Conservation (phyloP, 768 basidiomycete species). For the Dacryopinax primogenitus region DNA sequence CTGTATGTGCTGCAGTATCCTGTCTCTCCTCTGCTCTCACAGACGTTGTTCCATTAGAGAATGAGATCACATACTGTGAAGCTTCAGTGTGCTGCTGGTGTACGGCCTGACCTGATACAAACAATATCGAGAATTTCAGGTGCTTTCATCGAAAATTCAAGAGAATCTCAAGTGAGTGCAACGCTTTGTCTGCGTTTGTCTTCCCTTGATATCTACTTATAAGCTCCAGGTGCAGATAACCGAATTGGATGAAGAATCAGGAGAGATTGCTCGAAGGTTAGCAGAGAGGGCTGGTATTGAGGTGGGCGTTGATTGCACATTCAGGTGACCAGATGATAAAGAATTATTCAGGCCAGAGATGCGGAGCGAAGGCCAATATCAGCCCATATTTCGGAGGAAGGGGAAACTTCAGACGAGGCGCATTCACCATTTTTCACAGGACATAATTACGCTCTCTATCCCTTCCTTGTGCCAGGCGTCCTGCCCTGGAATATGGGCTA, state of each 20-base stretch:
- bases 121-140: conserved; percentile 56
- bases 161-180: conserved; percentile 38
- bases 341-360: conserved; percentile 8
- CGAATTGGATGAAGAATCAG: conserved; percentile 34
- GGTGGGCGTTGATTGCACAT: conserved; percentile 28
- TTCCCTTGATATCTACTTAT: conserved; percentile 8
- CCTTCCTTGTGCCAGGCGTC: conserved; percentile 42
- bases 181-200: background rate
- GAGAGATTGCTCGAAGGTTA: conserved; percentile 39
- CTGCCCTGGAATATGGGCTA: conserved; percentile 38
- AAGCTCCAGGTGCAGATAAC: conserved; percentile 41
- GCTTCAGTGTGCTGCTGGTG: background rate
- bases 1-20: conserved; percentile 7
- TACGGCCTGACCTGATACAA: conserved; percentile 40
- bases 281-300: conserved; percentile 40
- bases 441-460: conserved; percentile 47
- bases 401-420: conserved; percentile 22
- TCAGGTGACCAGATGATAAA: conserved; percentile 5
- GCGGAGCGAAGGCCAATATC: background rate
- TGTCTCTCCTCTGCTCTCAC: background rate
- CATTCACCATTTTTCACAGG: background rate
- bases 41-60: background rate
- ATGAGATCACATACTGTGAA: conserved; percentile 8
- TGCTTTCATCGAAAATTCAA: conserved; percentile 46
- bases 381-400: background rate